These are phyloP conservation scores for Catharanthus roseus DNA, from an alignment of 257 asterid genomes.

Conservation along the genomic window DNA sequence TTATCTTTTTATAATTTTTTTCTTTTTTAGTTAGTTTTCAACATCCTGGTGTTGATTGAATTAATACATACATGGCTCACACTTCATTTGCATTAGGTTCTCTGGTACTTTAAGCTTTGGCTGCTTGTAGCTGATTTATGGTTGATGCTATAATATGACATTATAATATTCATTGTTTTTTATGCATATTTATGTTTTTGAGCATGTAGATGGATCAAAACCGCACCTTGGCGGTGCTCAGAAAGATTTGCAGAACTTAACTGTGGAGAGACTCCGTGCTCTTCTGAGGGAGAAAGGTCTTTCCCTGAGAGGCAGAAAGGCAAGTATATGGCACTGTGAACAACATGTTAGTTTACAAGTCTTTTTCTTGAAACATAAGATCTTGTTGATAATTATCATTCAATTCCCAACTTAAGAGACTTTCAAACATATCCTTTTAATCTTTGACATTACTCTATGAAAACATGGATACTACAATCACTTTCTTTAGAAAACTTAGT, in stretches of 20 bases:
- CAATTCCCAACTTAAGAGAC: not conserved
- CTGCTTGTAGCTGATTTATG: not conserved
- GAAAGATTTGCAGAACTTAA: conserved; percentile 51
- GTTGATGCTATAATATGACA: not conserved
- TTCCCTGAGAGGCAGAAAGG: conserved; percentile 67
- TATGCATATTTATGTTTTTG: not conserved
- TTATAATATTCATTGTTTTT: not conserved
- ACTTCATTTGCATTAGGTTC: not conserved
- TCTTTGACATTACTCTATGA: not conserved
- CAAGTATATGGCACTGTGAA: conserved; percentile 22
- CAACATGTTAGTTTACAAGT: not conserved
- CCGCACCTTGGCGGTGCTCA: conserved; percentile 25
- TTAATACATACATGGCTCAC: not conserved
- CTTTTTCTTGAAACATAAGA: not conserved
- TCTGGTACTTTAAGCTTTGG: not conserved
- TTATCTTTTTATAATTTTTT: not conserved
- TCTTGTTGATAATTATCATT: not conserved
- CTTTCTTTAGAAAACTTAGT: not conserved
- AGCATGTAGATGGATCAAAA: conserved; percentile 30
- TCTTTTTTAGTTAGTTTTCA: not conserved
- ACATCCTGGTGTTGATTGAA: not conserved
- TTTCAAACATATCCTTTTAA: not conserved
- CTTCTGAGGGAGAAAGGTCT: conserved; percentile 71
- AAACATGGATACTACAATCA: not conserved
- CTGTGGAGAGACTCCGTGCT: conserved; percentile 62